A percentile compares a stretch with the other conserved stretches of the same genome.
phyloP scores from a whole-genome alignment of 108 stramenopile genomes.

The Cyclotella sp. region DNA sequence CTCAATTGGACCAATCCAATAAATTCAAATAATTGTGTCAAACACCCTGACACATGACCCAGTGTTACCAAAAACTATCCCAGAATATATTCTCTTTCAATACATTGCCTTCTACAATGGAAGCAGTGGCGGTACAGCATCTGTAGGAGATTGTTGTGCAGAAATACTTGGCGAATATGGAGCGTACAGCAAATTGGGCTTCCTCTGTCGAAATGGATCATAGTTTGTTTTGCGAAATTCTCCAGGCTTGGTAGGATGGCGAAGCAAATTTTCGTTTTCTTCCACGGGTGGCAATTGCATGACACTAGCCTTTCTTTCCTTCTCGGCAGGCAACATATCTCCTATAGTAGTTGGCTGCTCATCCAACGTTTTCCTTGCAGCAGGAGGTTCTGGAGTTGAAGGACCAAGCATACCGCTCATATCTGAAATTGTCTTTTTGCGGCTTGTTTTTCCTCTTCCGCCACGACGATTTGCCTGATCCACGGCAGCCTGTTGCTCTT shows the following conservation, averaged over 20 bases:
- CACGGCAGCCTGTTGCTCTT: constrained; percentile 67
- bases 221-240: constrained; percentile 52
- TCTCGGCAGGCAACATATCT: background rate
- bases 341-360: background rate
- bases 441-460: constrained; percentile 70
- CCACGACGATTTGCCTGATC: constrained; percentile 77
- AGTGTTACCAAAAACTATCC: too few relatives aligned
- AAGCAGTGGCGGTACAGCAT: constrained; percentile 1
- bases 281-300: constrained; percentile 31
- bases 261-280: constrained; percentile 46
- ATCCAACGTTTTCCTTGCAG: background rate
- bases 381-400: constrained; percentile 3
- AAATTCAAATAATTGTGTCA: too few relatives aligned
- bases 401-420: constrained; percentile 75
- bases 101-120: constrained; percentile 13
- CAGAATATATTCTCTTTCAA: too few relatives aligned
- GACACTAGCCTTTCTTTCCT: background rate
- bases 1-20: too few relatives aligned
- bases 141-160: background rate
- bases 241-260: constrained; percentile 50
- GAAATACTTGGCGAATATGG: background rate
- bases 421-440: constrained; percentile 86
- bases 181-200: background rate
- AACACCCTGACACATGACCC: too few relatives aligned
- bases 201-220: constrained; percentile 42